These are phyloP conservation scores for Lactifluus pinguis DNA, from an alignment of 768 basidiomycete species.

Conservation along the genomic window DNA sequence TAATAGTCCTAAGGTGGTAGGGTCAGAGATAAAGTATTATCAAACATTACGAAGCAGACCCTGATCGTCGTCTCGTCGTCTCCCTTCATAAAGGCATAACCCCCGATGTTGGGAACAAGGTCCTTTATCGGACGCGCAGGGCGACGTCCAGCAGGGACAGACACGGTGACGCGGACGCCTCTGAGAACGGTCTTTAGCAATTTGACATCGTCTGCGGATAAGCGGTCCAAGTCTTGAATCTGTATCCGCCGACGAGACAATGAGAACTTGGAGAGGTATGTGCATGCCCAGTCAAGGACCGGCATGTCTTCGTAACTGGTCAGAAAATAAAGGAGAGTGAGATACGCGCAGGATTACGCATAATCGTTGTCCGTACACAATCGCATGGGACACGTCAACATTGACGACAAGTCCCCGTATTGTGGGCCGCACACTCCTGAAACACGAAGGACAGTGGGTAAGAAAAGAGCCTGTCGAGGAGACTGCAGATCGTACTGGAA, in stretches of 20 bases:
- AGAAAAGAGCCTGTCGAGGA: background rate
- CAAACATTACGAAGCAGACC: background rate
- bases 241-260: background rate
- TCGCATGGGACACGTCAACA: slow-evolving; percentile 14
- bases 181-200: slow-evolving; percentile 6
- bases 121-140: slow-evolving; percentile 16
- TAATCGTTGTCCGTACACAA: background rate
- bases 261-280: slow-evolving; percentile 9
- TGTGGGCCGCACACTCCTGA: slow-evolving; percentile 16
- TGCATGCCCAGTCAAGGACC: slow-evolving; percentile 11
- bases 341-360: background rate
- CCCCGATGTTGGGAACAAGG: background rate
- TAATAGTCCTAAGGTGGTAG: slow-evolving; percentile 5
- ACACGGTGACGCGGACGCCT: slow-evolving; percentile 8
- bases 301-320: slow-evolving; percentile 14
- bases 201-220: background rate
- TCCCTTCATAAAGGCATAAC: slow-evolving; percentile 6
- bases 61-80: slow-evolving; percentile 8
- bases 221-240: slow-evolving; percentile 4
- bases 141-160: slow-evolving; percentile 1
- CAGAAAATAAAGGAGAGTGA: background rate
- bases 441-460: background rate
- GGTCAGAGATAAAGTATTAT: background rate
- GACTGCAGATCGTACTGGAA: slow-evolving; percentile 6
- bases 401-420: slow-evolving; percentile 11